A percentile compares a stretch with the other conserved stretches of the same genome.
phyloP scores from a whole-genome alignment of 1,139 yeast genomes.

The Yamadazyma sp. region DNA sequence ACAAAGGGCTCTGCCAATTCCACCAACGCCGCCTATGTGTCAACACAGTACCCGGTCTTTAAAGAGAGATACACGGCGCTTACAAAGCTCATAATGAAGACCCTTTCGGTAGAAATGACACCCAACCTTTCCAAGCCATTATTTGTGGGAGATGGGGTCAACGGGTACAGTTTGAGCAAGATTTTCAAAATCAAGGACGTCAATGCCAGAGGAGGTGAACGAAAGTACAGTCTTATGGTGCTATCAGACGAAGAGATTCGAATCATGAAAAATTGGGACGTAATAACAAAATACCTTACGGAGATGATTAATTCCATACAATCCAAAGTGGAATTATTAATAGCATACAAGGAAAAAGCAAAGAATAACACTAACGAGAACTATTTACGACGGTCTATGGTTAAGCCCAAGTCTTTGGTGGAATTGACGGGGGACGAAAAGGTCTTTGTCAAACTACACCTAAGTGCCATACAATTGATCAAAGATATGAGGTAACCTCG shows the following conservation, averaged over 20 bases:
- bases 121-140: conserved; percentile 67
- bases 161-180: conserved; percentile 67
- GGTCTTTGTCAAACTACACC: conserved; percentile 63
- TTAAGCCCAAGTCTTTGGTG: conserved; percentile 57
- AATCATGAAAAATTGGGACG: conserved; percentile 58
- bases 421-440: conserved; percentile 61
- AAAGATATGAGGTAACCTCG: conserved; percentile 11
- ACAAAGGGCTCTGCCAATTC: conserved; percentile 18
- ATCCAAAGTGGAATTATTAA: conserved; percentile 28
- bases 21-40: conserved; percentile 18
- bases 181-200: conserved; percentile 69
- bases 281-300: conserved; percentile 50
- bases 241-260: conserved; percentile 58
- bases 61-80: conserved; percentile 53
- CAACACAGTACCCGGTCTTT: conserved; percentile 68
- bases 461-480: conserved; percentile 59
- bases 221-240: conserved; percentile 68
- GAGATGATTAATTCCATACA: conserved; percentile 54
- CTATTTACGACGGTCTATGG: conserved; percentile 52
- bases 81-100: conserved; percentile 61
- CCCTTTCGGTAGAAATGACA: conserved; percentile 72
- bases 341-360: conserved; percentile 19
- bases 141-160: conserved; percentile 65
- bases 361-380: conserved; percentile 49
- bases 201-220: conserved; percentile 76